phyloP scores from a whole-genome alignment of 352 stramenopile species.

The Pythium rhizo-oryzae region DNA sequence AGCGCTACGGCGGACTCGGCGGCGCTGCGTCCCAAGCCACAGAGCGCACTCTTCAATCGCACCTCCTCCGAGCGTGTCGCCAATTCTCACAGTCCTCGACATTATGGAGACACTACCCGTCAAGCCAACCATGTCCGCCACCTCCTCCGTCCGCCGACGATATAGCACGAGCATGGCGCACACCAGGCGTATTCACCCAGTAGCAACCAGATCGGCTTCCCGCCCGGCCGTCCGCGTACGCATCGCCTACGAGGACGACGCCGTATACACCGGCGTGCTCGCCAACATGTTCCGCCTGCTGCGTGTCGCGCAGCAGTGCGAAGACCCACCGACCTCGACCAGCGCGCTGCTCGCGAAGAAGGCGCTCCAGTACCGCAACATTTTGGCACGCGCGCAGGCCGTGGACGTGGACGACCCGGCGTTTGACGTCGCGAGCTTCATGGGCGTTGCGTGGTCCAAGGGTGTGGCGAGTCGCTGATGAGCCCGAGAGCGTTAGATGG shows the following conservation, averaged over 20 bases:
- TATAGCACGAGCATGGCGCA: too few relatives aligned
- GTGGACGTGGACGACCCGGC: conserved; percentile 17
- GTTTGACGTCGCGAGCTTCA: conserved; percentile 2
- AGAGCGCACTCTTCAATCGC: too few relatives aligned
- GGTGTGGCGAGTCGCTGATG: not conserved
- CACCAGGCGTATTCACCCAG: not conserved
- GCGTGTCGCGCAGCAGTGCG: not conserved
- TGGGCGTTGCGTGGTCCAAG: conserved; percentile 6
- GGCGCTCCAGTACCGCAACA: conserved; percentile 12
- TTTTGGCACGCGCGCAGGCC: conserved; percentile 8
- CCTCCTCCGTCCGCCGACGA: too few relatives aligned
- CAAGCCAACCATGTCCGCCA: too few relatives aligned
- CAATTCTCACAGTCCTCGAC: too few relatives aligned
- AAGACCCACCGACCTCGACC: not conserved
- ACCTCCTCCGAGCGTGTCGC: too few relatives aligned
- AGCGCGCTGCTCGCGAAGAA: conserved; percentile 17
- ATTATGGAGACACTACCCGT: too few relatives aligned
- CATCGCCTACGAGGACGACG: not conserved
- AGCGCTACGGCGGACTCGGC: too few relatives aligned
- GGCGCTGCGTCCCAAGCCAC: too few relatives aligned
- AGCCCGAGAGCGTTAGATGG: too few relatives aligned
- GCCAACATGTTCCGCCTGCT: conserved; percentile 1
- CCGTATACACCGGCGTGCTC: not conserved
- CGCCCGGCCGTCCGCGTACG: not conserved
- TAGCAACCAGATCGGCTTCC: not conserved